Evolutionary conservation across 108 stramenopile genomes (phyloP).

Genomic region (Fistulifera solaris): DNA sequence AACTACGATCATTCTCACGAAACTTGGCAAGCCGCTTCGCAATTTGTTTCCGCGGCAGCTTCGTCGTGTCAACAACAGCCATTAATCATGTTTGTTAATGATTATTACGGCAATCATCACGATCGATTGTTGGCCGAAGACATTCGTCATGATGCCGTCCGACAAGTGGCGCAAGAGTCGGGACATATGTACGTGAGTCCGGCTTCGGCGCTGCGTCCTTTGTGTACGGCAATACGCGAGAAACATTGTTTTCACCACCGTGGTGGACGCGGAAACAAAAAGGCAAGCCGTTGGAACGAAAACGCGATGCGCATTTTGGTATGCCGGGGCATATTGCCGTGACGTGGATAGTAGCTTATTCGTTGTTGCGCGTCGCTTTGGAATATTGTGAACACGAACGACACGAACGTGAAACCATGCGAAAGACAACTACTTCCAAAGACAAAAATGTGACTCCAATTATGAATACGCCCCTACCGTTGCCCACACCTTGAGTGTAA

Average conservation of each 20-base stretch:
- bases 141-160: constrained; percentile 24
- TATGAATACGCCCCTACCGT: neutral
- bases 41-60: constrained; percentile 22
- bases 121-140: constrained; percentile 34
- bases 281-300: neutral
- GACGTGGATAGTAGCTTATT: constrained; percentile 17
- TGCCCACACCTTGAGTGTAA: neutral
- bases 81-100: constrained; percentile 48
- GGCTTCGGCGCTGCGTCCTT: constrained; percentile 32
- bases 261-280: constrained; percentile 30
- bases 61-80: constrained; percentile 25
- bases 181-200: constrained; percentile 34
- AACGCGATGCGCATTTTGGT: constrained; percentile 22
- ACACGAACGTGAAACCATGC: neutral
- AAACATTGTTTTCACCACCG: constrained; percentile 33
- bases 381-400: constrained; percentile 20
- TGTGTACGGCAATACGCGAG: constrained; percentile 37
- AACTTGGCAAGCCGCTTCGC: constrained; percentile 20
- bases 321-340: constrained; percentile 22
- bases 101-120: constrained; percentile 64
- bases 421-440: too few species aligned
- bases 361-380: constrained; percentile 7
- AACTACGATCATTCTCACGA: constrained; percentile 24
- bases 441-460: neutral
- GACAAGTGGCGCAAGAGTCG: constrained; percentile 34